Conservation (phyloP, 2,329 filamentous ascomycete species). For the Fusarium chuoi region DNA sequence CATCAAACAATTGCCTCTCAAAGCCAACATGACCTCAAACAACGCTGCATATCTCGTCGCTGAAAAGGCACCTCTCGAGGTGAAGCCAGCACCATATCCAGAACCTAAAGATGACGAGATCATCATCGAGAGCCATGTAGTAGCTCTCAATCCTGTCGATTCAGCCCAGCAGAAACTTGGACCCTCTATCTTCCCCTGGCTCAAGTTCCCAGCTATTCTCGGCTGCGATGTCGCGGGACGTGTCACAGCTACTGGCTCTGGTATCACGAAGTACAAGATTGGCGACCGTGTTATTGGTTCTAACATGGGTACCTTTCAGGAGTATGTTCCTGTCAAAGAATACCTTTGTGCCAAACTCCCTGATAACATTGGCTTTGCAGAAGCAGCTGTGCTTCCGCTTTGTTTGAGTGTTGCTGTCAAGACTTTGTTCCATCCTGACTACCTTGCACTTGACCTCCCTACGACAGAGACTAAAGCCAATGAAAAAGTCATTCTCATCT, state of each 20-base stretch:
- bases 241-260: background rate
- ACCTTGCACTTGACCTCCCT: slow-evolving; percentile 7
- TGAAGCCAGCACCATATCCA: background rate
- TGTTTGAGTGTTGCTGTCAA: slow-evolving; percentile 15
- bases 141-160: slow-evolving; percentile 14
- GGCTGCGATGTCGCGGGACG: slow-evolving; percentile 12
- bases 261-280: background rate
- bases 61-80: slow-evolving; percentile 2
- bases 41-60: slow-evolving; percentile 5
- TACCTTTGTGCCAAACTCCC: background rate
- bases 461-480: background rate
- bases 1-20: background rate
- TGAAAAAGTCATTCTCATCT: slow-evolving; percentile 1
- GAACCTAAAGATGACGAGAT: background rate
- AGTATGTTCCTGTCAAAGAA: slow-evolving; percentile 4
- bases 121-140: slow-evolving; percentile 5
- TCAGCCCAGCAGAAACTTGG: slow-evolving; percentile 11
- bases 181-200: slow-evolving; percentile 8
- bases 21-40: background rate
- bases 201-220: slow-evolving; percentile 16
- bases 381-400: slow-evolving; percentile 3
- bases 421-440: slow-evolving; percentile 11
- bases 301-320: slow-evolving; percentile 6
- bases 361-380: background rate
- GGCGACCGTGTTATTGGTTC: background rate